Conservation (phyloP, 768 basidiomycete species). For the Botryobasidium botryosum region DNA sequence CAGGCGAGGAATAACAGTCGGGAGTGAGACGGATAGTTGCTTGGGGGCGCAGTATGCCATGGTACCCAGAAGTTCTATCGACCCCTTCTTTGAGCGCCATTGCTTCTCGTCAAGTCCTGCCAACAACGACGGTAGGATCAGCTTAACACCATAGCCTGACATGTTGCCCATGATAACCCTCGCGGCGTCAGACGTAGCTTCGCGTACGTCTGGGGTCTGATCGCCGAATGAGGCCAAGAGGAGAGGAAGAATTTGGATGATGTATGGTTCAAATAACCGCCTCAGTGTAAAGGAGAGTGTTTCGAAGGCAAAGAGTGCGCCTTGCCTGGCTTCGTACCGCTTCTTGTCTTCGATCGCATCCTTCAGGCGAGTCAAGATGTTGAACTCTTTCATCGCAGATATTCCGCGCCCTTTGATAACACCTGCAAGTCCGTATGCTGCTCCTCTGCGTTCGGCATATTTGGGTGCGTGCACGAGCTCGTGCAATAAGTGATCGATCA, state of each 20-base stretch:
- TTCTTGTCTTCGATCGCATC: constrained; percentile 80
- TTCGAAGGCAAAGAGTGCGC: constrained; percentile 89
- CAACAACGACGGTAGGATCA: constrained; percentile 77
- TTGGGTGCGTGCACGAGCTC: constrained; percentile 65
- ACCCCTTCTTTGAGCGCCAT: constrained; percentile 64
- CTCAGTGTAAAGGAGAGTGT: constrained; percentile 75
- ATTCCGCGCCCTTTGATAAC: constrained; percentile 85
- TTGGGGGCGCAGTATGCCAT: constrained; percentile 98
- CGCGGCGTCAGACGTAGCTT: constrained; percentile 83
- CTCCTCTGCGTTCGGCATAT: constrained; percentile 90
- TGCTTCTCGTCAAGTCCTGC: constrained; percentile 93
- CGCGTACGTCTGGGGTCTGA: constrained; percentile 68
- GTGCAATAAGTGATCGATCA: constrained; percentile 64
- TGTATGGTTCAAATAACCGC: constrained; percentile 86
- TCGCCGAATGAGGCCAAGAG: constrained; percentile 81
- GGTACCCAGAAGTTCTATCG: constrained; percentile 90
- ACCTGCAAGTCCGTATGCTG: constrained; percentile 91
- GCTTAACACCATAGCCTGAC: constrained; percentile 89
- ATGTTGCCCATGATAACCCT: constrained; percentile 90
- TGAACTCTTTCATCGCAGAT: constrained; percentile 65
- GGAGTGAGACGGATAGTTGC: constrained; percentile 85
- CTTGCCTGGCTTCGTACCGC: constrained; percentile 71
- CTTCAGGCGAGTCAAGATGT: constrained; percentile 55
- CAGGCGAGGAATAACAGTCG: constrained; percentile 90
- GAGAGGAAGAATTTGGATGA: constrained; percentile 66